Evolutionary conservation across 2,329 filamentous ascomycete species (phyloP).

Genomic region (Chrysoporthe austroafricana): DNA sequence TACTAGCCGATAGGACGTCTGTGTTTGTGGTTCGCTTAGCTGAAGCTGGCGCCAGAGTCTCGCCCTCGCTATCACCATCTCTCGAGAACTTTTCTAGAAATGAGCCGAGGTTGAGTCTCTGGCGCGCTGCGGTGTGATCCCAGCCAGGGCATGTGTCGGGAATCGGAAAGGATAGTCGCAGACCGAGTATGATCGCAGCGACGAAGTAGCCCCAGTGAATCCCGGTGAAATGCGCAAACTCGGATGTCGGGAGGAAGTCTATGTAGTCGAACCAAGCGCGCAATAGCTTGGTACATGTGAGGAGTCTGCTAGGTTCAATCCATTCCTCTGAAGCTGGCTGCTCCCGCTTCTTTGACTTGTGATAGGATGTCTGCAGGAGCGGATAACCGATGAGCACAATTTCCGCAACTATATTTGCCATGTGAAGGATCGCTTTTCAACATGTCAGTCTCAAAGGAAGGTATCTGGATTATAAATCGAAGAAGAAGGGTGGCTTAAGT

Average conservation of each 20-base stretch:
- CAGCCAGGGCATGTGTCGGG: conserved; percentile 39
- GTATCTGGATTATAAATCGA: too few species aligned
- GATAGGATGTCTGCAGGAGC: conserved; percentile 38
- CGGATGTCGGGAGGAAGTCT: conserved; percentile 30
- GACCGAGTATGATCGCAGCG: conserved; percentile 45
- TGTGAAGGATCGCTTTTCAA: conserved; percentile 37
- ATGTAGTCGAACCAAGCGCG: conserved; percentile 36
- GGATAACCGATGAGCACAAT: conserved; percentile 46
- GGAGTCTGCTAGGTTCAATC: conserved; percentile 28
- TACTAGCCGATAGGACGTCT: conserved; percentile 50
- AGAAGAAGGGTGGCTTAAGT: too few species aligned
- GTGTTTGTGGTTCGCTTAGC: conserved; percentile 35
- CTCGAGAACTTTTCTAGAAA: conserved; percentile 44
- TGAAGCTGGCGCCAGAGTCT: conserved; percentile 30
- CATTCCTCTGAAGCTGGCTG: not conserved
- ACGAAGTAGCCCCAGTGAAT: conserved; percentile 51
- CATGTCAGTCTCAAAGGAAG: conserved; percentile 12
- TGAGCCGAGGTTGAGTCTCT: conserved; percentile 43
- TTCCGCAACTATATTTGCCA: conserved; percentile 43
- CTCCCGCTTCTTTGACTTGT: not conserved
- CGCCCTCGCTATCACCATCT: conserved; percentile 7
- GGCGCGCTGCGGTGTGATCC: conserved; percentile 45
- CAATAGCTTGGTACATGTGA: conserved; percentile 29
- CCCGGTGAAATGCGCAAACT: conserved; percentile 44
- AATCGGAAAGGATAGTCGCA: conserved; percentile 52